Evolutionary conservation across 164 flowering plant species (phyloP).

Genomic region (Protea cynaroides): DNA sequence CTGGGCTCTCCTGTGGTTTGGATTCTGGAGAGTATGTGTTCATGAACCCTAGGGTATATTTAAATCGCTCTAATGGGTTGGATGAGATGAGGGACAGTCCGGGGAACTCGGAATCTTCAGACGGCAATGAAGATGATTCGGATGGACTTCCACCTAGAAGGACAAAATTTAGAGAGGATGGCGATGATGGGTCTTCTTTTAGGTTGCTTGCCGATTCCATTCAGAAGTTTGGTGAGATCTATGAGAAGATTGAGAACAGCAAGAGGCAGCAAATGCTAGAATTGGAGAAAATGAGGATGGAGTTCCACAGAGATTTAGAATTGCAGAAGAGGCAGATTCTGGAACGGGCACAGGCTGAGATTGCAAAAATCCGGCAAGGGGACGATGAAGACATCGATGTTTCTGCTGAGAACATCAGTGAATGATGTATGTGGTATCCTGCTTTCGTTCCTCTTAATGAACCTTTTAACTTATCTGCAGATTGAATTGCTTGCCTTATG

Average conservation of each 20-base stretch:
- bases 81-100: constrained; percentile 97
- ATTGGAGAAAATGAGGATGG: constrained; percentile 88
- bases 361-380: constrained; percentile 55
- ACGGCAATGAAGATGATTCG: constrained; percentile 34
- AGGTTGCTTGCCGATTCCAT: constrained; percentile 73
- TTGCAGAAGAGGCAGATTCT: constrained; percentile 71
- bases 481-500: background rate
- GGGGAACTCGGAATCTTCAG: constrained; percentile 45
- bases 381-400: constrained; percentile 34
- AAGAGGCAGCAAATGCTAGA: constrained; percentile 88
- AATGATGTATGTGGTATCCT: constrained; percentile 17
- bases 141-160: constrained; percentile 63
- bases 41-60: constrained; percentile 63
- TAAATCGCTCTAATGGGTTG: constrained; percentile 64
- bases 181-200: constrained; percentile 35
- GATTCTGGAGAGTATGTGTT: constrained; percentile 94
- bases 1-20: constrained; percentile 76
- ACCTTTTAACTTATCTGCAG: background rate
- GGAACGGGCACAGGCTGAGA: constrained; percentile 76
- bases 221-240: constrained; percentile 67
- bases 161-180: constrained; percentile 21
- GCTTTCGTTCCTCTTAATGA: background rate
- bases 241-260: constrained; percentile 80
- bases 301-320: constrained; percentile 82
- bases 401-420: constrained; percentile 33